Evolutionary conservation across 805 yeast genomes (phyloP), one percentile per base, ranked within the genome.

Genomic region (Suhomyces xylopsoci): DNA sequence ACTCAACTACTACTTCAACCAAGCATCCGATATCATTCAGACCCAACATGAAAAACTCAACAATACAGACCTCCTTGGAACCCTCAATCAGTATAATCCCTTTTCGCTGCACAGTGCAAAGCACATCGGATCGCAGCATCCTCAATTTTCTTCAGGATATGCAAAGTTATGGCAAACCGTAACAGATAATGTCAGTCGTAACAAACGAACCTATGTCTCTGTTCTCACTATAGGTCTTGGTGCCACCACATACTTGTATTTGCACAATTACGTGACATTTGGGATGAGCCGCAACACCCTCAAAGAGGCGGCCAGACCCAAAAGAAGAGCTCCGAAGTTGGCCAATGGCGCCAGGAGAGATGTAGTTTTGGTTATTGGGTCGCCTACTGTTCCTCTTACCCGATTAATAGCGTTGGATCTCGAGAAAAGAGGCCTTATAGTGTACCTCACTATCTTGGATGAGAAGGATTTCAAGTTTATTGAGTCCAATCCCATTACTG

Each of bases 341-440:
- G 59, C 79, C 5, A 84, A 84, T 55, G 94, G 96, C 1, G 87
- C 88, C 3, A 72, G 97, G 48, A 78, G 79, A 54, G 94, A 89
- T 59, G 93, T 88, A 7, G 81, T 90, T 2, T 71, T 90, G 19
- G 71, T 90, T 4, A 78, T 89, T 3, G 96, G 96, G 1, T 84
- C 90, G 1, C 91, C 92, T 2, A 76, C 82, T 2, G 93, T 88
- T 56, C 90, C 90, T 1, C 70, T 88, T 51, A 83, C 90, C 0
- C 77, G 88, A 52, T 75, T 84, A 49, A 70, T 90, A 28, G 88
- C 91, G 1, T 76, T 81, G 52, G 96, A 90, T 64, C 77, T 90
- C 56, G 91, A 88, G 57, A 79, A 79, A 45, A 74, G 96, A 50
- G 96, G 96, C 1, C 89, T 87, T 63, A 85, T 90, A 30, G 91